Percentiles rank a stretch among this genome's conserved stretches.
Evolutionary conservation across 352 stramenopile species (phyloP).

Genomic region (Globisporangium splendens): DNA sequence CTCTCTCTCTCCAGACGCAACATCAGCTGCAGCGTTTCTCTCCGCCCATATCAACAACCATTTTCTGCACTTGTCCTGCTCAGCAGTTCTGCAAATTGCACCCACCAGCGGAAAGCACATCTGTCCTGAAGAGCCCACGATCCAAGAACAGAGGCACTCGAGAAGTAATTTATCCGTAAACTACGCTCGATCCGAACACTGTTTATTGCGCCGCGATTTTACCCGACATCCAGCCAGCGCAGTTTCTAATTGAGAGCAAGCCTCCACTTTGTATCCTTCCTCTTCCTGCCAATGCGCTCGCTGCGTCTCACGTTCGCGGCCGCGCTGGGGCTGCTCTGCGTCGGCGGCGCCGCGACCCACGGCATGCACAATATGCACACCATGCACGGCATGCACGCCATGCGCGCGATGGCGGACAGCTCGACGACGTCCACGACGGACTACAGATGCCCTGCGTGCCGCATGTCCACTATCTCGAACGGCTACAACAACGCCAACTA

Average conservation of each 20-base stretch:
- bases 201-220: not conserved
- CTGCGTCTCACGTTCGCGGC: slow-evolving; percentile 17
- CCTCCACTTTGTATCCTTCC: not conserved
- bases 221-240: not conserved
- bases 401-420: slow-evolving; percentile 14
- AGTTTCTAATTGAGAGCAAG: slow-evolving; percentile 2
- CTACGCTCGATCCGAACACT: not conserved
- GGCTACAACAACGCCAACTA: slow-evolving; percentile 68
- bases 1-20: not conserved
- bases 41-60: not conserved
- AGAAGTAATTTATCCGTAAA: not conserved
- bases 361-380: slow-evolving; percentile 18
- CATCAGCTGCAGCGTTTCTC: not conserved
- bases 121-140: not conserved
- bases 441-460: slow-evolving; percentile 70
- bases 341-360: slow-evolving; percentile 18
- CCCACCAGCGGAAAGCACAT: not conserved
- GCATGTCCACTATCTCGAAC: slow-evolving; percentile 52
- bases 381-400: slow-evolving; percentile 17
- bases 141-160: not conserved
- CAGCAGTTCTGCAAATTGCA: no score
- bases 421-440: slow-evolving; percentile 28
- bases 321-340: slow-evolving; percentile 8
- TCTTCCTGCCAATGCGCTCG: not conserved
- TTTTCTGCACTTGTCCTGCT: not conserved